Base-by-base conservation (phyloP, 78 protist species). In the Polysphondylium violaceum region DNA sequence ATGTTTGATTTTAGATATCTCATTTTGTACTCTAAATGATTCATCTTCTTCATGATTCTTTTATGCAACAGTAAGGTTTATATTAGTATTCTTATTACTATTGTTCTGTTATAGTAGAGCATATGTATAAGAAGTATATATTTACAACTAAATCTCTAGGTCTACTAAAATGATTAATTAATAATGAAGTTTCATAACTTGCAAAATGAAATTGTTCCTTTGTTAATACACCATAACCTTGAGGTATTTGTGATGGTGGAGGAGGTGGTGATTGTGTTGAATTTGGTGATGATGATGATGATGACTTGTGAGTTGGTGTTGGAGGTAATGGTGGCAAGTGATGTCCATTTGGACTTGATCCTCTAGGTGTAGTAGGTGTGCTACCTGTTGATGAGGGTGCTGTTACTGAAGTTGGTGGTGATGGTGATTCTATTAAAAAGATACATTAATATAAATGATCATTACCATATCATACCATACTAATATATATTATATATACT, bases 141-240 rank as follows among this genome's bases (percentile, higher is more conserved):
- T 7, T 59, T 12, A 40, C 73, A 23, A 47, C n/a, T 41, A 21
- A 0, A 56, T 58, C 91, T 17, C 29, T 33, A 33, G 88, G 44
- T 65, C 36, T 63, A 50, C 75, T 14, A 36, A 65, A 78, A 51
- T 78, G 76, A 53, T 38, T 38, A 35, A 83, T 27, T 51, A 83
- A 83, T 40, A 83, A 31, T 33, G 67, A 83, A 4, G 76, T 50
- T 43, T 83, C 91, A 43, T 69, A 83, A 71, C 91, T 83, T 29
- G 91, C 65, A 29, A 63, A 59, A n/a, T 83, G 91, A 44, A 83
- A 69, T 44, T 83, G 91, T 58, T 83, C 91, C 25, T 83, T 83
- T 40, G 63, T 55, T 38, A 83, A 29, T 4, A 56, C 2, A 36
- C 79, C 77, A 69, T 83, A 83, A n/a, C 41, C 50, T 0, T 83